Conservation (phyloP, 257 asterid genomes). For the Eucommia ulmoides region DNA sequence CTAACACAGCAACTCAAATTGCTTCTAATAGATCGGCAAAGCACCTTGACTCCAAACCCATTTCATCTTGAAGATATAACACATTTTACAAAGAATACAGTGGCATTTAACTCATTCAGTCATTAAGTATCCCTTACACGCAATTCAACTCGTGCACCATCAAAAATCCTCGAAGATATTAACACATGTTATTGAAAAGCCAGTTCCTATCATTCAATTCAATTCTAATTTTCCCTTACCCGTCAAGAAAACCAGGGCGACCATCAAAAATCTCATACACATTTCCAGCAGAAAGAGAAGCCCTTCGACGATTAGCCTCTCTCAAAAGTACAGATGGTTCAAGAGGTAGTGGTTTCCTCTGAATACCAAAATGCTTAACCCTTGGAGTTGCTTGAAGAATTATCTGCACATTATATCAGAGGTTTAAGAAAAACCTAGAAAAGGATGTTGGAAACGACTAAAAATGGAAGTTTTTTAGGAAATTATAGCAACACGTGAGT, state of each 20-base stretch:
- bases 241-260: conserved; percentile 44
- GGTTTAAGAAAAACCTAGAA: not conserved
- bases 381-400: conserved; percentile 76
- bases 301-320: conserved; percentile 97
- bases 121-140: no score
- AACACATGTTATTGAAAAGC: conserved; percentile 59
- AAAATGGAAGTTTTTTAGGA: no score
- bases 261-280: conserved; percentile 71
- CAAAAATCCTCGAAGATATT: conserved; percentile 73
- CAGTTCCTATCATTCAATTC: conserved; percentile 11
- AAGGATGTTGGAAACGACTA: no score
- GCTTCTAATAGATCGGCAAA: no score
- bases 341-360: conserved; percentile 91
- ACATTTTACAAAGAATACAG: no score
- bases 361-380: conserved; percentile 80
- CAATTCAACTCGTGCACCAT: no score
- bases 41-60: conserved; percentile 50
- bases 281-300: conserved; percentile 97
- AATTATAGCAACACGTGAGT: no score
- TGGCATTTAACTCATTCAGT: no score
- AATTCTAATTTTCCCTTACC: conserved; percentile 40
- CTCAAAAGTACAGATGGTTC: conserved; percentile 95
- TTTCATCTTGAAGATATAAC: no score
- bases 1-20: no score
- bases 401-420: conserved; percentile 61